Conservation (phyloP, 768 basidiomycete genomes). For the Russula compacta region DNA sequence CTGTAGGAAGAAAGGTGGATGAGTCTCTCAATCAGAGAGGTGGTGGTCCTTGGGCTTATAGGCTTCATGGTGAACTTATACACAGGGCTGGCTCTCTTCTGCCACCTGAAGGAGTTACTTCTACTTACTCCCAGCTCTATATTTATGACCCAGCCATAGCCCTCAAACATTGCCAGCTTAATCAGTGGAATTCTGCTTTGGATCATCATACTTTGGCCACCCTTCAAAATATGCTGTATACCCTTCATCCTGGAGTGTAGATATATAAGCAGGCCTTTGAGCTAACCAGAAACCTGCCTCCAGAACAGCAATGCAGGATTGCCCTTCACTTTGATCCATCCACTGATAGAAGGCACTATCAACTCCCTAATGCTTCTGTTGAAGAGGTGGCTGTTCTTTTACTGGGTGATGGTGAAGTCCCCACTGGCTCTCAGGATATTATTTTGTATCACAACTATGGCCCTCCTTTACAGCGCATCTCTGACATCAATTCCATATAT, state of each 20-base stretch:
- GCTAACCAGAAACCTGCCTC: too few relatives aligned
- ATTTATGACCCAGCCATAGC: not conserved
- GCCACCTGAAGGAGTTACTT: slow-evolving; percentile 14
- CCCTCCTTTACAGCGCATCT: not conserved
- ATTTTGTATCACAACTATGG: not conserved
- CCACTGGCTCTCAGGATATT: not conserved
- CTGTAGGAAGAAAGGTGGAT: not conserved
- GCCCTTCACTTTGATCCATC: not conserved
- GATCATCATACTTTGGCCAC: not conserved
- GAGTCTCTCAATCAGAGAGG: not conserved
- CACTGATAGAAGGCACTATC: too few relatives aligned
- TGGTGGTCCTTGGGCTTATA: not conserved
- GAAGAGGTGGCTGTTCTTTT: too few relatives aligned
- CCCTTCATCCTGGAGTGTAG: too few relatives aligned
- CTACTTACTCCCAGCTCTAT: slow-evolving; percentile 18
- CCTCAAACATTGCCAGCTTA: not conserved
- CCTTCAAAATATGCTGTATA: too few relatives aligned
- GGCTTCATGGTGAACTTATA: not conserved
- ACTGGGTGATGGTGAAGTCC: too few relatives aligned
- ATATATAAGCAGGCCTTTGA: too few relatives aligned
- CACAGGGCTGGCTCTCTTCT: not conserved
- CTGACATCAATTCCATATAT: not conserved
- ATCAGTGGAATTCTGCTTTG: not conserved
- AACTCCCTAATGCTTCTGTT: too few relatives aligned
- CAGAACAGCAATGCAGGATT: not conserved